Percentiles rank a stretch among this genome's conserved stretches.
These are phyloP conservation scores for Penicillium diatomitis DNA, from an alignment of 495 filamentous ascomycete species.

Conservation along the genomic window DNA sequence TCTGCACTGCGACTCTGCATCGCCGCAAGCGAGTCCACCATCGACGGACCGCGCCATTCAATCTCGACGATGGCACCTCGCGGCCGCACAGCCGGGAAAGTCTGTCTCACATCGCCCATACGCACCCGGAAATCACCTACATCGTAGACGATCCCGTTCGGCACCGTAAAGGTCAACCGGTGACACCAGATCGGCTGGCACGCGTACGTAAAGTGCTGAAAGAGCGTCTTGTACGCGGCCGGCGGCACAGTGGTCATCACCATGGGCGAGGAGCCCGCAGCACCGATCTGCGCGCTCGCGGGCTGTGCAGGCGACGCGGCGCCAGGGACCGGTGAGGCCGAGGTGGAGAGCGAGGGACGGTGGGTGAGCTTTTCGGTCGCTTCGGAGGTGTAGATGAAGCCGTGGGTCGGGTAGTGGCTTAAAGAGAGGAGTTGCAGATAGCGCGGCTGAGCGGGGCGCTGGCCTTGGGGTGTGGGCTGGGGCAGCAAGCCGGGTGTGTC, in stretches of 20 bases:
- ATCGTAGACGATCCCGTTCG: conserved; percentile 33
- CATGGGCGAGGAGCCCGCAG: conserved; percentile 16
- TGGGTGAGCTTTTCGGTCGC: conserved; percentile 13
- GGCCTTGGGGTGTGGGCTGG: conserved; percentile 14
- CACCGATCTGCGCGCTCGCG: background rate
- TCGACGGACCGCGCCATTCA: conserved; percentile 34
- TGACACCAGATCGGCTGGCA: conserved; percentile 40
- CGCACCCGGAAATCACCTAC: conserved; percentile 38
- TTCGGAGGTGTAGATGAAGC: conserved; percentile 38
- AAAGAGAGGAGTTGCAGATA: conserved; percentile 41
- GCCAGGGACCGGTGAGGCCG: background rate
- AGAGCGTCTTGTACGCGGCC: conserved; percentile 24
- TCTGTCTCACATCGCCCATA: conserved; percentile 37
- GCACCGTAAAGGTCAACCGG: conserved; percentile 32
- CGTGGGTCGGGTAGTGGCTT: conserved; percentile 30
- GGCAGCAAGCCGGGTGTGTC: conserved; percentile 39
- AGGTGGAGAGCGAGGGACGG: background rate
- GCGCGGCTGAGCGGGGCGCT: conserved; percentile 20
- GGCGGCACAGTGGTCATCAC: conserved; percentile 34
- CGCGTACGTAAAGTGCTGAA: conserved; percentile 36
- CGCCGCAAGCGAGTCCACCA: conserved; percentile 20
- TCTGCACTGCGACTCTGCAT: background rate
- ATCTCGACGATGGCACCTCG: conserved; percentile 37
- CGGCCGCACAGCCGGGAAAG: conserved; percentile 25
- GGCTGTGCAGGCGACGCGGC: background rate